Evolutionary conservation across 2,329 filamentous ascomycete genomes (phyloP).

Genomic region (Aspergillus proliferans): DNA sequence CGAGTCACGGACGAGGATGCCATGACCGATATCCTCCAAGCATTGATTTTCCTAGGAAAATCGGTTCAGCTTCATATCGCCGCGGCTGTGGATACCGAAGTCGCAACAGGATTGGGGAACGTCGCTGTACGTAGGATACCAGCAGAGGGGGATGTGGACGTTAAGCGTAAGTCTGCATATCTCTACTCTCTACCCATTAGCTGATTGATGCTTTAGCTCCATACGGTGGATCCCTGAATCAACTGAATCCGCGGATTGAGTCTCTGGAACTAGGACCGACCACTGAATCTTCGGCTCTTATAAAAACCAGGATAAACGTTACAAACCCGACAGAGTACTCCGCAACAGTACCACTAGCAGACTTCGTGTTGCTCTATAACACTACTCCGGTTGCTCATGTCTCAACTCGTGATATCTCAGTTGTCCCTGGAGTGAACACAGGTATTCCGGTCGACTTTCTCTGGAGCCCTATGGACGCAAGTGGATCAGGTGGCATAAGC

Average conservation of each 20-base stretch:
- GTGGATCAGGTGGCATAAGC: slow-evolving; percentile 55
- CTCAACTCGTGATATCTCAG: slow-evolving; percentile 55
- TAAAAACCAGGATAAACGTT: slow-evolving; percentile 70
- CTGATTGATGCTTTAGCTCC: slow-evolving; percentile 47
- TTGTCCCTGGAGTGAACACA: slow-evolving; percentile 66
- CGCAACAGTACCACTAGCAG: slow-evolving; percentile 72
- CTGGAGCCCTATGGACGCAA: slow-evolving; percentile 64
- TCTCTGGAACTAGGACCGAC: slow-evolving; percentile 69
- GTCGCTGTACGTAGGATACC: slow-evolving; percentile 79
- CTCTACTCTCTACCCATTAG: background rate
- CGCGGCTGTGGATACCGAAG: slow-evolving; percentile 74
- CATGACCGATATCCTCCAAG: slow-evolving; percentile 74
- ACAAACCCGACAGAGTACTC: slow-evolving; percentile 88
- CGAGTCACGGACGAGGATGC: slow-evolving; percentile 73
- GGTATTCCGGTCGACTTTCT: slow-evolving; percentile 60
- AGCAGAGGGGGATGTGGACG: slow-evolving; percentile 72
- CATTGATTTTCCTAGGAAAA: slow-evolving; percentile 67
- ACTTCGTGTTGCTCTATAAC: slow-evolving; percentile 69
- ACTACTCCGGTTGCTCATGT: slow-evolving; percentile 69
- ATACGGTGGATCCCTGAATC: slow-evolving; percentile 47
- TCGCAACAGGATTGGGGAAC: slow-evolving; percentile 73
- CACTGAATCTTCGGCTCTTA: slow-evolving; percentile 60
- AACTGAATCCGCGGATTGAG: slow-evolving; percentile 59
- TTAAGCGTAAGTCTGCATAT: slow-evolving; percentile 73
- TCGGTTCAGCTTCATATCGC: slow-evolving; percentile 66